phyloP scores from a whole-genome alignment of 2,329 filamentous ascomycete species.

The Pseudocercospora pini-densiflorae region DNA sequence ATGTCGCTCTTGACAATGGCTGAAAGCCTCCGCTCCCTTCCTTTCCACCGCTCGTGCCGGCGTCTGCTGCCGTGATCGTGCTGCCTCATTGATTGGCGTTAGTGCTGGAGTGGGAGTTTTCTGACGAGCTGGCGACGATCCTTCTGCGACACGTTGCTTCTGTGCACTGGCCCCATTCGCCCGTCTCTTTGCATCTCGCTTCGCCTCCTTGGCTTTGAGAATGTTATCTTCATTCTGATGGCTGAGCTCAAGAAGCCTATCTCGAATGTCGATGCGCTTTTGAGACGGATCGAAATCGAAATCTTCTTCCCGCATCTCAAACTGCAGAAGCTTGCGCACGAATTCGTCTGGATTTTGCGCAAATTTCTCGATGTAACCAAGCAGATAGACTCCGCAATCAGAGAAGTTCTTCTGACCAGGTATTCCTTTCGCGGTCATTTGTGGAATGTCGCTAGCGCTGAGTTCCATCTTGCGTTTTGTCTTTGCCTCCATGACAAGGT shows the following conservation, averaged over 20 bases:
- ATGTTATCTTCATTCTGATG: constrained; percentile 56
- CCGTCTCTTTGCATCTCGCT: constrained; percentile 10
- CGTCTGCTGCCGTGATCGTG: not conserved
- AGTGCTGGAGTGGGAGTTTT: not conserved
- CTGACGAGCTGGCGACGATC: not conserved
- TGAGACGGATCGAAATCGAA: constrained; percentile 61
- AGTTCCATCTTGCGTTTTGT: constrained; percentile 61
- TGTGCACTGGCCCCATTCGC: not conserved
- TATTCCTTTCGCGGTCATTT: constrained; percentile 74
- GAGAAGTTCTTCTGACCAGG: constrained; percentile 82
- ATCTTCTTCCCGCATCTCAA: constrained; percentile 62
- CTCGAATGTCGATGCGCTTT: constrained; percentile 69
- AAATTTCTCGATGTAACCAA: constrained; percentile 85
- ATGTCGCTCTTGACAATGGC: not conserved
- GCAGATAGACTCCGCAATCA: constrained; percentile 86
- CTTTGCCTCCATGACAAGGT: constrained; percentile 73
- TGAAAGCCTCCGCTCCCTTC: not conserved
- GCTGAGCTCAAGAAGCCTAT: constrained; percentile 68
- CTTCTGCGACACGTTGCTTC: not conserved
- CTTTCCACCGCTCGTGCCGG: not conserved
- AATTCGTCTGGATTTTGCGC: constrained; percentile 74
- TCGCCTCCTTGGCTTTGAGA: constrained; percentile 37
- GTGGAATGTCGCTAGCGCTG: constrained; percentile 53
- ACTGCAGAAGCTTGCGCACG: constrained; percentile 66
- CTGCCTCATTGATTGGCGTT: not conserved